Evolutionary conservation across 1,139 yeast genomes (phyloP).

Genomic region (Arxiozyma bovina): DNA sequence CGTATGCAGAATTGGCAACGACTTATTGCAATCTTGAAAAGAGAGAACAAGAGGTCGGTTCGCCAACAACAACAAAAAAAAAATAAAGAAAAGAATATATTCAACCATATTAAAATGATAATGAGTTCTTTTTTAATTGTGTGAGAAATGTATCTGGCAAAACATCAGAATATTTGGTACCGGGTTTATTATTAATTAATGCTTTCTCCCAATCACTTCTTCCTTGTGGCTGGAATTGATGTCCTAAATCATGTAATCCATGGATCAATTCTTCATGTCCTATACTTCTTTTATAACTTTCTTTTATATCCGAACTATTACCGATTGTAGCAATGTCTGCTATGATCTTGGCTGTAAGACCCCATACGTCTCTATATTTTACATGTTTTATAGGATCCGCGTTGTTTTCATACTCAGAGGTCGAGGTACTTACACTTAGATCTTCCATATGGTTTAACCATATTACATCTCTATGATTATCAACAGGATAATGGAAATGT

Average conservation of each 20-base stretch:
- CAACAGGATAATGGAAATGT: conserved; percentile 52
- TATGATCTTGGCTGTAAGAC: conserved; percentile 77
- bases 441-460: conserved; percentile 60
- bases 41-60: not conserved
- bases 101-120: not conserved
- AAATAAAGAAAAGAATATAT: too few species aligned
- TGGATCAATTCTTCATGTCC: conserved; percentile 60
- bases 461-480: conserved; percentile 44
- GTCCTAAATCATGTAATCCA: conserved; percentile 45
- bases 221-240: conserved; percentile 34
- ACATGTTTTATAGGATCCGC: not conserved
- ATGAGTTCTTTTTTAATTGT: conserved; percentile 6
- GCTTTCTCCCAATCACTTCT: conserved; percentile 37
- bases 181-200: conserved; percentile 34
- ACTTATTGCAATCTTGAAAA: too few species aligned
- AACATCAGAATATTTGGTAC: conserved; percentile 44
- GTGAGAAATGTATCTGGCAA: conserved; percentile 25
- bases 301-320: conserved; percentile 26
- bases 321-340: conserved; percentile 66
- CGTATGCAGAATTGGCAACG: not conserved
- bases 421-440: conserved; percentile 43
- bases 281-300: conserved; percentile 18
- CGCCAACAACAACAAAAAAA: too few species aligned
- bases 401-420: conserved; percentile 34
- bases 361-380: conserved; percentile 70